phyloP scores from a whole-genome alignment of 2,329 filamentous ascomycete genomes.

The Alternaria burnsii region DNA sequence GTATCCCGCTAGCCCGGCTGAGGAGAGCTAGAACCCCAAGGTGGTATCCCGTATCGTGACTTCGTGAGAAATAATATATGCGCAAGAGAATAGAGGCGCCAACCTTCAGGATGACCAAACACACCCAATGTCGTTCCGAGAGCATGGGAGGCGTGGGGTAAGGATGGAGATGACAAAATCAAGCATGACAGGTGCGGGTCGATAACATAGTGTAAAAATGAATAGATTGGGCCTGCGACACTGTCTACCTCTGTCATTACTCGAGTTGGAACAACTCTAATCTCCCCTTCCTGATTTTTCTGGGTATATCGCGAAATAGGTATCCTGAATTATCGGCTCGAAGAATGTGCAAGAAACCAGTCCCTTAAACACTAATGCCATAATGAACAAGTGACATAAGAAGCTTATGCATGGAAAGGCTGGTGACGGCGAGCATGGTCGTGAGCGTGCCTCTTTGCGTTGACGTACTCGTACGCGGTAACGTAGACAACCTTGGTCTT shows the following conservation, averaged over 20 bases:
- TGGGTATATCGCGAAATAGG: constrained; percentile 43
- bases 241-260: constrained; percentile 50
- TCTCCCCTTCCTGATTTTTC: constrained; percentile 29
- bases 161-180: constrained; percentile 21
- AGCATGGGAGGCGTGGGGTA: constrained; percentile 17
- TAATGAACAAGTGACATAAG: constrained; percentile 25
- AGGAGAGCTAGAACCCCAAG: constrained; percentile 27
- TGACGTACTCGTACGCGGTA: constrained; percentile 42
- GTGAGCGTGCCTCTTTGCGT: constrained; percentile 48
- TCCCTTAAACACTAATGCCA: constrained; percentile 31
- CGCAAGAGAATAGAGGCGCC: constrained; percentile 26
- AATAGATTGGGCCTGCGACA: constrained; percentile 49
- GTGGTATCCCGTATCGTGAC: constrained; percentile 48
- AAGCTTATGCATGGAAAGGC: constrained; percentile 44
- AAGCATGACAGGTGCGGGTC: constrained; percentile 40
- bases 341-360: constrained; percentile 31
- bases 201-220: constrained; percentile 37
- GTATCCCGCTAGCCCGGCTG: constrained; percentile 29
- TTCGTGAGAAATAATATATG: constrained; percentile 39
- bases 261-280: constrained; percentile 33
- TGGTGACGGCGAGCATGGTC: constrained; percentile 41
- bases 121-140: constrained; percentile 9
- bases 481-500: constrained; percentile 47
- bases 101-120: constrained; percentile 2
- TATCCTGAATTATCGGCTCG: constrained; percentile 36